phyloP scores from a whole-genome alignment of 2,329 filamentous ascomycete species.

The Cryphonectria parasitica region DNA sequence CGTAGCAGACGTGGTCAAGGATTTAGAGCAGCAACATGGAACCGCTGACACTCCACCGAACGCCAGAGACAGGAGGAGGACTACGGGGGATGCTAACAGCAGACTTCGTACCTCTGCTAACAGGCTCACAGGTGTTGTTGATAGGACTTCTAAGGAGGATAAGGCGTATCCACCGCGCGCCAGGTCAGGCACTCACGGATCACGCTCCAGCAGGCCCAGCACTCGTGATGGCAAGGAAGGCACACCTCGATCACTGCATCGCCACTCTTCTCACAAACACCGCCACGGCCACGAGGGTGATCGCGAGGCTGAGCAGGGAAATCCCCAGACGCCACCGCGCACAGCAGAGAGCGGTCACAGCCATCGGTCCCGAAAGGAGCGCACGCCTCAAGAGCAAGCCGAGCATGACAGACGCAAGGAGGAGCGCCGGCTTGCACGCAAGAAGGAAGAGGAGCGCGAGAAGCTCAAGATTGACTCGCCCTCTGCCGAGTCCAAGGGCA shows the following conservation, averaged over 20 bases:
- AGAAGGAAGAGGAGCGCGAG: conserved; percentile 39
- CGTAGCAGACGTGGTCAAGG: conserved; percentile 34
- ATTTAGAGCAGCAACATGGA: conserved; percentile 34
- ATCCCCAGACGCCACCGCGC: conserved; percentile 45
- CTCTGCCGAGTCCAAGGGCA: conserved; percentile 39
- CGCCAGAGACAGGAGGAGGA: conserved; percentile 26
- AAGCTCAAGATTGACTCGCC: conserved; percentile 29
- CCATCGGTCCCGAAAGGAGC: conserved; percentile 40
- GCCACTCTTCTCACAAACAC: conserved; percentile 40
- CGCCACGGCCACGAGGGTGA: conserved; percentile 47
- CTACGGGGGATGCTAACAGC: conserved; percentile 26
- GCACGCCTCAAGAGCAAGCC: conserved; percentile 54
- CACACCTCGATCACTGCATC: conserved; percentile 37
- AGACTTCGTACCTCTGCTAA: conserved; percentile 55
- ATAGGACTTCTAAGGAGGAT: conserved; percentile 42
- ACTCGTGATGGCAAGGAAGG: conserved; percentile 38
- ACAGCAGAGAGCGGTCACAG: conserved; percentile 51
- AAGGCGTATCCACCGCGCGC: conserved; percentile 34
- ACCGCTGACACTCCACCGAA: conserved; percentile 25
- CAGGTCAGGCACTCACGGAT: conserved; percentile 36
- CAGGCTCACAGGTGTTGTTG: conserved; percentile 59
- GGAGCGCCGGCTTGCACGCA: conserved; percentile 46
- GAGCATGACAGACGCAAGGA: conserved; percentile 54
- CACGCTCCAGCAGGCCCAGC: conserved; percentile 33
- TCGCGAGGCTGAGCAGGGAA: conserved; percentile 39